phyloP scores from a whole-genome alignment of 768 basidiomycete species.

The Kwoniella bestiolae region DNA sequence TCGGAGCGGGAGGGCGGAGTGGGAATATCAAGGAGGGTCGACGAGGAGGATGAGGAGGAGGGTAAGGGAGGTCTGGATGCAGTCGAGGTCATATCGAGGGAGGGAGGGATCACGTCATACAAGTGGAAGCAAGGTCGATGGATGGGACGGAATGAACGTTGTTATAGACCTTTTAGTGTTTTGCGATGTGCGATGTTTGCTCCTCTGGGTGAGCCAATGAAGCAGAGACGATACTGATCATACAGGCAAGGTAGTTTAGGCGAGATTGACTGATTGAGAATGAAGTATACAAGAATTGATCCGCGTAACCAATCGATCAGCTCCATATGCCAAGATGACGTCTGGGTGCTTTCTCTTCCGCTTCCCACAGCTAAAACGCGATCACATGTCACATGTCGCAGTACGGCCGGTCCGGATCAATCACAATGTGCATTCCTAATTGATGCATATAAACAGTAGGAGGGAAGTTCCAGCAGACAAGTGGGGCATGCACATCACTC shows the following conservation, averaged over 20 bases:
- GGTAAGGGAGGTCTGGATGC: background rate
- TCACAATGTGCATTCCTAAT: background rate
- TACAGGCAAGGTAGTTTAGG: no score
- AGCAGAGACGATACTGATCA: no score
- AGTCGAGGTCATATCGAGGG: background rate
- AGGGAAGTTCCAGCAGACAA: no score
- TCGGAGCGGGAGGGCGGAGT: background rate
- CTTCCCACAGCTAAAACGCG: background rate
- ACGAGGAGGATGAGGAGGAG: conserved; percentile 7
- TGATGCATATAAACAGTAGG: no score
- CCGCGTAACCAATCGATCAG: background rate
- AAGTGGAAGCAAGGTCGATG: no score
- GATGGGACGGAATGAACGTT: no score
- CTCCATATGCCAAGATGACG: background rate
- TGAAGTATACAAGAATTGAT: no score
- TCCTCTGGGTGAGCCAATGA: no score
- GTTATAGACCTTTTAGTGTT: no score
- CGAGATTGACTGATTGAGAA: background rate
- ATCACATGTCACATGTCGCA: background rate
- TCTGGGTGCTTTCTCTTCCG: background rate
- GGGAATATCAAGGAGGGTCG: background rate
- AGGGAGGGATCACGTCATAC: background rate
- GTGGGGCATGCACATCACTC: no score
- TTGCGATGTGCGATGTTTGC: no score
- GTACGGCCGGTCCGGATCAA: background rate